A percentile compares a stretch with the other conserved stretches of the same genome.
phyloP scores from a whole-genome alignment of 768 basidiomycete genomes.

The Serendipita sp. region DNA sequence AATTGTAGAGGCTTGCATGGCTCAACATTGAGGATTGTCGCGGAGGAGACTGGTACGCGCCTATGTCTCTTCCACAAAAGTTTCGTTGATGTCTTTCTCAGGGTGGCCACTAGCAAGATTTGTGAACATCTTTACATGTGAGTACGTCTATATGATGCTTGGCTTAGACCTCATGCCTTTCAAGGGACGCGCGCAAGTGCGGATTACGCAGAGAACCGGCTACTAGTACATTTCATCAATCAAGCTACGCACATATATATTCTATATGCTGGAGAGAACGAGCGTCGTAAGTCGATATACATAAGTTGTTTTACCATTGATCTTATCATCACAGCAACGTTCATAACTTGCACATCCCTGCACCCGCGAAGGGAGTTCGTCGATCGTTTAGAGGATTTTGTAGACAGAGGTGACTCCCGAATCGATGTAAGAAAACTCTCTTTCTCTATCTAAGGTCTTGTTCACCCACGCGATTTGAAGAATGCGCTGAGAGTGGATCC shows the following conservation, averaged over 20 bases:
- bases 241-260: background rate
- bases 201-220: background rate
- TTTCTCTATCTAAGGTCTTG: background rate
- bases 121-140: background rate
- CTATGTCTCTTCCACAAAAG: background rate
- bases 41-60: background rate
- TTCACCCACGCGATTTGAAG: background rate
- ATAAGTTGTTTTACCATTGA: background rate
- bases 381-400: background rate
- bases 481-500: background rate
- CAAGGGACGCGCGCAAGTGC: background rate
- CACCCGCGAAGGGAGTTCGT: background rate
- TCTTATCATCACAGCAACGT: background rate
- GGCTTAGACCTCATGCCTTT: background rate
- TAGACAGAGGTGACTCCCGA: constrained; percentile 1
- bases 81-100: background rate
- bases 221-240: background rate
- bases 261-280: background rate
- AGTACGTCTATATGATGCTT: background rate
- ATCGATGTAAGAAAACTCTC: background rate
- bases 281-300: background rate
- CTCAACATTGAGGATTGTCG: background rate
- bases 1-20: background rate
- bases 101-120: background rate
- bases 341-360: background rate